These are phyloP conservation scores for Citrullus amarus DNA, from an alignment of 306 rosid species.

Conservation along the genomic window DNA sequence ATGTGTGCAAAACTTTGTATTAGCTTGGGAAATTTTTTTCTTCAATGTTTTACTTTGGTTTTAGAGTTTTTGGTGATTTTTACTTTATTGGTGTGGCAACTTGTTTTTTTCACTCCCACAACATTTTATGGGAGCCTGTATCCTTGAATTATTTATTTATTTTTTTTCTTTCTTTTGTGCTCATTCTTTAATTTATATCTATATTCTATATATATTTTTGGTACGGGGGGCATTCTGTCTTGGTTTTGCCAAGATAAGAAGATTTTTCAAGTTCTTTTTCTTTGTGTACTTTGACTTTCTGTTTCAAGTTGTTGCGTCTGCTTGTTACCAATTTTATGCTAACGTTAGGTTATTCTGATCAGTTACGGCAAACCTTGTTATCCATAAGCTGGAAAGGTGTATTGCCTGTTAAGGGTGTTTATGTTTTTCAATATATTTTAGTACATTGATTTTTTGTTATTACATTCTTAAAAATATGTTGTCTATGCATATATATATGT, in stretches of 20 bases:
- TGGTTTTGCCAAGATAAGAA: background rate
- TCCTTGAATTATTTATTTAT: background rate
- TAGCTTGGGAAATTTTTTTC: background rate
- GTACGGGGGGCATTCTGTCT: background rate
- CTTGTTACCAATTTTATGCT: background rate
- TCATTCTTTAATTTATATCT: background rate
- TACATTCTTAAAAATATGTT: background rate
- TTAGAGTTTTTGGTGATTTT: background rate
- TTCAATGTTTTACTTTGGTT: background rate
- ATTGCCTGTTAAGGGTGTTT: background rate
- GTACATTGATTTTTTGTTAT: background rate
- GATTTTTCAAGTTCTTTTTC: background rate
- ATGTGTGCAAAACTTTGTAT: background rate
- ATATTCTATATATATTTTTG: background rate
- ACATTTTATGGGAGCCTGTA: background rate
- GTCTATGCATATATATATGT: background rate
- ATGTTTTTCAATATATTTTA: background rate
- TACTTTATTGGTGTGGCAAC: background rate
- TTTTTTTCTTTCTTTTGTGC: background rate
- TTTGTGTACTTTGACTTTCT: background rate
- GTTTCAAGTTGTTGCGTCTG: background rate
- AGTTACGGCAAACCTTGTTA: background rate
- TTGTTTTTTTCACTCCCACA: background rate
- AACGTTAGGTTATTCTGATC: background rate
- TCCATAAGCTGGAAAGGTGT: background rate